Evolutionary conservation across 306 rosid genomes (phyloP).

Genomic region (Prunus persica): Prunus_persica_NCBIv2 NC_034016.1:22265001-22265500

Average conservation of each 20-base stretch:
- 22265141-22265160: slow-evolving; percentile 48
- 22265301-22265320: slow-evolving; percentile 43
- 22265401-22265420: slow-evolving; percentile 58
- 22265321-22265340: slow-evolving; percentile 38
- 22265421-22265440: slow-evolving; percentile 62
- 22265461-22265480: slow-evolving; percentile 22
- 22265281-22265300: slow-evolving; percentile 43
- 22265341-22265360: slow-evolving; percentile 10
- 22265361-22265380: slow-evolving; percentile 32
- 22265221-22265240: neutral
- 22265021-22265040: slow-evolving; percentile 19
- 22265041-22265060: slow-evolving; percentile 23
- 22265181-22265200: neutral
- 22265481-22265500: slow-evolving; percentile 32
- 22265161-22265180: slow-evolving; percentile 31
- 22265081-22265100: slow-evolving; percentile 54
- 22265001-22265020: slow-evolving; percentile 34
- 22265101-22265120: slow-evolving; percentile 57
- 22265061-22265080: slow-evolving; percentile 23
- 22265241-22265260: slow-evolving; percentile 30
- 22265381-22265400: slow-evolving; percentile 62
- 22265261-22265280: slow-evolving; percentile 43
- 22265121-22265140: slow-evolving; percentile 79
- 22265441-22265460: slow-evolving; percentile 34
- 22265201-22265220: neutral